Evolutionary conservation across 257 asterid genomes (phyloP), one percentile per base, ranked within the genome.

Genomic region (Salvia miltiorrhiza): DNA sequence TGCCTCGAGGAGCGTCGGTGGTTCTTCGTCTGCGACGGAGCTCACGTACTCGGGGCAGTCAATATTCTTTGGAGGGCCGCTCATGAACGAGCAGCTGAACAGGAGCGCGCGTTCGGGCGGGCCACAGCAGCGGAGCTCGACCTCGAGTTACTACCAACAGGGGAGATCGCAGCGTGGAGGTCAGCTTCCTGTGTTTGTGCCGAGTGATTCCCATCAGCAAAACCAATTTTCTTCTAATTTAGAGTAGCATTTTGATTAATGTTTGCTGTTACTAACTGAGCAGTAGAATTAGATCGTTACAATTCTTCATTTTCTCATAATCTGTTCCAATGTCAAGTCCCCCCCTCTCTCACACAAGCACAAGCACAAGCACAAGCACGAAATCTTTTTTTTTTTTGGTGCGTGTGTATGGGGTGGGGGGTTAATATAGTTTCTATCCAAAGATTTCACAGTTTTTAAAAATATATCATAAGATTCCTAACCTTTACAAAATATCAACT

Each of bases 131-230:
- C 70, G 70, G 30, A 56, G 76, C 67, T 58, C 78, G n/a, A 73
- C 79, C 9, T 75, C 86, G 1, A 81, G 87, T 79, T 87, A 83
- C 73, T 82, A 86, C 72, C 92, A 86, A 84, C 96, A 88, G 79
- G 96, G 96, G 39, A 80, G 96, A 77, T 71, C 90, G 39, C 95
- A 86, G 85, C 83, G 95, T 41, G 97, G 93, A 28, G 96, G 96
- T 30, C 97, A 92, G 82, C 95, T 92, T 58, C 97, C 97, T 28
- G 96, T 92, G 9, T 92, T 89, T 73, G 96, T 92, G 40, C 97
- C 96, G 0, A 89, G 96, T 64, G 97, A 92, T 70, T 80, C 90
- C 0, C 85, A 77, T 71, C 92, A 82, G 84, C 90, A 82, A 71
- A 84, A 83, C 59, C 90, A 85, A 52, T 82, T 81, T 65, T 72